These are phyloP conservation scores for Phytophthora fragariaefolia DNA, from an alignment of 352 stramenopile genomes.

Conservation along the genomic window DNA sequence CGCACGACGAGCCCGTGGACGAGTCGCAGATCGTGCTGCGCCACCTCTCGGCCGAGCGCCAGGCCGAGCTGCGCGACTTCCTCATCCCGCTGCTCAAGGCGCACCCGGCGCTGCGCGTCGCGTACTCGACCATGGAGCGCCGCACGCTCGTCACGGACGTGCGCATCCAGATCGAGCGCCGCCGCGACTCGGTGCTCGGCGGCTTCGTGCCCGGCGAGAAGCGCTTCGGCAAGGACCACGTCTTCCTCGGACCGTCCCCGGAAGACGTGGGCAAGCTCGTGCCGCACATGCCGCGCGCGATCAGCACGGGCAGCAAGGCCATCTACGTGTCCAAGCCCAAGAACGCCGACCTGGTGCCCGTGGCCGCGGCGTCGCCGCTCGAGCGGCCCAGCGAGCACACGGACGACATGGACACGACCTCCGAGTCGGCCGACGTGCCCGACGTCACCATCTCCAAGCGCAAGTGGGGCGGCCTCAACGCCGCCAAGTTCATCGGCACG, in stretches of 20 bases:
- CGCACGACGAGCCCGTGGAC: conserved; percentile 44
- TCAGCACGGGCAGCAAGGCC: conserved; percentile 68
- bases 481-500: conserved; percentile 74
- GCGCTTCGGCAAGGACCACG: conserved; percentile 71
- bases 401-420: conserved; percentile 37
- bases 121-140: conserved; percentile 73
- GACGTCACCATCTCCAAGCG: conserved; percentile 37
- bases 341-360: conserved; percentile 23
- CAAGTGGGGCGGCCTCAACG: conserved; percentile 65
- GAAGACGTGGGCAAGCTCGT: conserved; percentile 81
- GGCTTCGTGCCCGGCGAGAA: conserved; percentile 60
- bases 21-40: conserved; percentile 82
- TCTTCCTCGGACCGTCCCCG: conserved; percentile 66
- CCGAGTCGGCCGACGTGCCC: conserved; percentile 30
- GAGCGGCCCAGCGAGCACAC: conserved; percentile 41
- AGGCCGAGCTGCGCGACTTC: conserved; percentile 66
- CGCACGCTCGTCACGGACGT: conserved; percentile 81
- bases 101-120: conserved; percentile 68
- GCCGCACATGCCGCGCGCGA: conserved; percentile 55
- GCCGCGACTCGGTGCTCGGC: conserved; percentile 66
- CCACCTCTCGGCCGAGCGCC: conserved; percentile 52
- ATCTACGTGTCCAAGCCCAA: conserved; percentile 78
- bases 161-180: conserved; percentile 78
- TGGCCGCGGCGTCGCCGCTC: conserved; percentile 25
- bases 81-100: conserved; percentile 78